Evolutionary conservation across 2,329 filamentous ascomycete genomes (phyloP).

Genomic region (Zasmidium cellare): DNA sequence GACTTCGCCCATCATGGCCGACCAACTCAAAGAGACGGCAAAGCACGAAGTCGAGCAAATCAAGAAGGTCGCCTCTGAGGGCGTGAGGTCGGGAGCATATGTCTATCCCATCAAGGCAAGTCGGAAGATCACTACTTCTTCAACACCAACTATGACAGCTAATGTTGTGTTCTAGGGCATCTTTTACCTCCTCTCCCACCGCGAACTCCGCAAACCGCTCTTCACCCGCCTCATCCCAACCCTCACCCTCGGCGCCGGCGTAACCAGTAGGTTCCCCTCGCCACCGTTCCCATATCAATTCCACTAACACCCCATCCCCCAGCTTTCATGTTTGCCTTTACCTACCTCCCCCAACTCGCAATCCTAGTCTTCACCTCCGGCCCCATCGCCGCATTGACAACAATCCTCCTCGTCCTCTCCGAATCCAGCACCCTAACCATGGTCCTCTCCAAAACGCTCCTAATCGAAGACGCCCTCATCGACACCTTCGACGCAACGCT

Average conservation of each 20-base stretch:
- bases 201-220: constrained; percentile 60
- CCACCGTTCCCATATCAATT: no score
- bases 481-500: constrained; percentile 83
- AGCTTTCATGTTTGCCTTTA: constrained; percentile 78
- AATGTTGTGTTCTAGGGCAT: constrained; percentile 51
- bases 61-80: constrained; percentile 63
- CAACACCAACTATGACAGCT: no score
- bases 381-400: constrained; percentile 73
- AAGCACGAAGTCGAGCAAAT: constrained; percentile 71
- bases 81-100: constrained; percentile 74
- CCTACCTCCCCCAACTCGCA: constrained; percentile 82
- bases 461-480: constrained; percentile 78
- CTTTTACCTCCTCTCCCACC: constrained; percentile 59
- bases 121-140: not conserved
- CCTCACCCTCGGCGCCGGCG: constrained; percentile 67
- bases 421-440: constrained; percentile 53
- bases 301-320: not conserved
- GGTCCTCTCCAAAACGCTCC: constrained; percentile 65
- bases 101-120: constrained; percentile 76
- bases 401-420: constrained; percentile 63
- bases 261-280: constrained; percentile 55
- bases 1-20: constrained; percentile 22
- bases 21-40: constrained; percentile 57
- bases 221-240: constrained; percentile 60
- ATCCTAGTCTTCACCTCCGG: constrained; percentile 83